Evolutionary conservation across 441 rosid species (phyloP), one percentile per base, ranked within the genome.

Genomic region (Cnidoscolus chayamansa): DNA sequence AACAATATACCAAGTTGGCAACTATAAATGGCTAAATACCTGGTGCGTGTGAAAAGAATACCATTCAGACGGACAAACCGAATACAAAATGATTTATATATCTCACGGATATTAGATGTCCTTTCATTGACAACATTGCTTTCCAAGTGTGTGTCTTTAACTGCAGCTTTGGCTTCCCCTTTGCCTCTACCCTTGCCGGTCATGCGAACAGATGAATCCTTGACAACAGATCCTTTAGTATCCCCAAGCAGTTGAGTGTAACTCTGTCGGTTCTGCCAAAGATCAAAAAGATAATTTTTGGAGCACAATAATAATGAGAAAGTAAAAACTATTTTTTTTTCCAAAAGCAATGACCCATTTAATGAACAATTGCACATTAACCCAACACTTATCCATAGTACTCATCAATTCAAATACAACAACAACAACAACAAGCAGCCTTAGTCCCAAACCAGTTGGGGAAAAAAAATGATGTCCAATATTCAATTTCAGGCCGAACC

Each of bases 31-130:
- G 61, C 16, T 69, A 20, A 31, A 50, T 82, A 95, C 98, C 99
- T 95, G 67, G 95, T 91, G 67, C 89, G 85, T 25, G 99, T 92
- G 76, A 92, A 95, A 17, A 92, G 90, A 82, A 95, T 89, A 67
- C 98, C 98, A 73, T 90, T 93, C 55, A 93, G 77, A 40, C 96
- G 97, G 62, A 91, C 93, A 88, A 95, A 92, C 25, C 89, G 84
- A 71, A 81, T 79, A 80, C 96, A 87, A 51, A 92, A 90, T 3
- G 85, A 76, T 82, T 81, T 95, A 58, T 69, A 73, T 62, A 70
- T 75, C 71, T 89, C 96, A 53, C 63, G 84, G 73, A 78, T 60
- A 58, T 69, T 81, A 8, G 88, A 74, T 63, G 68, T 75, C 78
- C 61, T 80, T 75, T 85, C 97, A 81, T 80, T 88, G 72, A 74